Evolutionary conservation across 129 eudicot species (phyloP), one percentile per base, ranked within the genome.

Genomic region (Silybum marianum): DNA sequence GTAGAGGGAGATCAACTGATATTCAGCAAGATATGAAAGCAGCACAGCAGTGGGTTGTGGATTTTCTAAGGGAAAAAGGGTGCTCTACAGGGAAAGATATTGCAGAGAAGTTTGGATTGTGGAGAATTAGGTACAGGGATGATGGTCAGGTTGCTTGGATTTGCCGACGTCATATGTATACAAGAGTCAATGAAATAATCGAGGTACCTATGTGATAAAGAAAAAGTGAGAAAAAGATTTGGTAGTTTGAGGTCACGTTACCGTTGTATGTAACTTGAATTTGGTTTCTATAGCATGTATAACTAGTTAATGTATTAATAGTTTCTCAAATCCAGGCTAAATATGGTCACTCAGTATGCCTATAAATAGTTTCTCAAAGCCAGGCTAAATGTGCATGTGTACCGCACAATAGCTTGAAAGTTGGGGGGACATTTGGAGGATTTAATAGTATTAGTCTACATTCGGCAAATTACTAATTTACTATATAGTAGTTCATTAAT

Each of bases 21-120:
- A 68, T 86, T 72, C 89, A 89, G 73, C 94, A 95, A 85, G 97
- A 92, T 80, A 89, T 82, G 80, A 85, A 79, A 58, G 93, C 93
- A 62, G 99, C 97, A 42, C 99, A 95, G 75, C 99, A 95, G 72
- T 95, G 99, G 97, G 81, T 95, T 16, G 75, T 90, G 21, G 97
- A 95, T 60, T 95, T 89, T 81, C 78, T 95, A 74, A 90, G 97
- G 84, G 97, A 92, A 12, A 83, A 84, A 25, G 83, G 88, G 75
- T 95, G 99, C 69, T 89, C 92, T 0, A 84, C 83, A 21, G 99
- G 99, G 71, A 94, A 84, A 89, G 97, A 95, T 62, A 90, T 95
- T 34, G 97, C 93, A 6, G 97, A 95, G 71, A 95, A 89, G 73
- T 95, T 95, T 74, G 97, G 97, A 24, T 71, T 95, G 71, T 95